Evolutionary conservation across 495 filamentous ascomycete genomes (phyloP), one percentile per base, ranked within the genome.

Genomic region (Friedmanniomyces simplex): DNA sequence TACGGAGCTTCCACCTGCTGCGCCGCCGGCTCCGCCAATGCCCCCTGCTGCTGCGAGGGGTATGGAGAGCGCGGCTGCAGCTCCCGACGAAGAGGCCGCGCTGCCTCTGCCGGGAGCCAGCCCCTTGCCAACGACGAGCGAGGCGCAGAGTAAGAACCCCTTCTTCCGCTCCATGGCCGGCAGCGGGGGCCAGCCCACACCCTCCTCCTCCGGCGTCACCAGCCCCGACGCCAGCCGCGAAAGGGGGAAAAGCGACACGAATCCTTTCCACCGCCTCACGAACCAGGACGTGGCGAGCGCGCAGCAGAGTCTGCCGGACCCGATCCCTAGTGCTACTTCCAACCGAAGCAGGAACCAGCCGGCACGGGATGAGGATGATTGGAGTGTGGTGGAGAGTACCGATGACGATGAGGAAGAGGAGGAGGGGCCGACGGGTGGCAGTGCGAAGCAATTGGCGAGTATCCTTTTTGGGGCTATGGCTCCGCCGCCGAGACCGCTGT

Each of bases 391-490:
- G 21, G 91, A 87, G 32, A 88, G 86, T 14, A 57, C 67, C 32
- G 72, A 74, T 58, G 81, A 84, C 37, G 71, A 70, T 7, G 76
- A 74, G 55, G 82, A 86, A 45, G 87, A 88, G 37, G 74, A 74
- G 14, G 83, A 87, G n/a, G 84, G 86, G 24, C 83, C 83, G 13
- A 82, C 87, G 12, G 84, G 81, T 47, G 81, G 84, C 54, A 89
- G 83, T 60, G 91, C 93, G 46, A 91, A 91, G 59, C 86, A 94
- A 57, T 82, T 98, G 34, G 93, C 93, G 18, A 90, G 86, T 36
- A 93, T 74, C 58, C 80, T 98, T 30, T 97, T 98, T 71, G 91
- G 93, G 55, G 95, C 91, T 50, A 98, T 98, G 93, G 93, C 79
- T 11, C 93, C 93, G 42, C 93, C 93, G 21, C 83, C 93, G 22